Evolutionary conservation across 306 rosid genomes (phyloP).

Genomic region (Geum urbanum): DNA sequence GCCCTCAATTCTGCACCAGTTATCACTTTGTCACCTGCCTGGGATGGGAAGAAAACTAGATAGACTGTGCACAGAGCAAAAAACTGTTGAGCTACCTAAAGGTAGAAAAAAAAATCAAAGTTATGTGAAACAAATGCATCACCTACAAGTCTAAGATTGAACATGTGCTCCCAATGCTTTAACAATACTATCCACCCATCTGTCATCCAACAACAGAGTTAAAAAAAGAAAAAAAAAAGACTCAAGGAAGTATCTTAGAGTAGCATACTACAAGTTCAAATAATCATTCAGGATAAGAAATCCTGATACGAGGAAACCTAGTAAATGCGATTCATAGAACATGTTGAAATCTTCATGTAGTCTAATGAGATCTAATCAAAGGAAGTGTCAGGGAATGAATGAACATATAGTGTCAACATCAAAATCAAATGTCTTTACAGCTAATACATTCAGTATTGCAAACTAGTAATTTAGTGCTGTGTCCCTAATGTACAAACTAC

Average conservation of each 20-base stretch:
- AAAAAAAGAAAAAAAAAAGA: background rate
- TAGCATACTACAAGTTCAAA: background rate
- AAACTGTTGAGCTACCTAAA: constrained; percentile 7
- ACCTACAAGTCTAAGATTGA: constrained; percentile 20
- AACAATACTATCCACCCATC: constrained; percentile 88
- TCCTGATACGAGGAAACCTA: background rate
- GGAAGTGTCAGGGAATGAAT: background rate
- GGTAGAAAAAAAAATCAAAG: constrained; percentile 9
- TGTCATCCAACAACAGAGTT: constrained; percentile 29
- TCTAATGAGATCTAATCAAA: background rate
- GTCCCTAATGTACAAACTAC: background rate
- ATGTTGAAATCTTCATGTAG: background rate
- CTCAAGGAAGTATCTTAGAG: background rate
- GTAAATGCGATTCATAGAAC: background rate
- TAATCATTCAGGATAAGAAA: background rate
- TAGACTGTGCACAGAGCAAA: background rate
- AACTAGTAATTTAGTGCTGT: background rate
- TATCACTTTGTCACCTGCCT: constrained; percentile 1
- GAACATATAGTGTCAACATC: background rate
- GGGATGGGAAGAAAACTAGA: constrained; percentile 12
- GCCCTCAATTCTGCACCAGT: background rate
- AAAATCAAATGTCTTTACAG: background rate
- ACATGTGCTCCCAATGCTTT: constrained; percentile 60
- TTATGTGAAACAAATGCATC: constrained; percentile 34
- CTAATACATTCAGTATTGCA: background rate